These are phyloP conservation scores for Mortierella sp. DNA, from an alignment of 371 early-diverging fungal genomes.

Conservation along the genomic window DNA sequence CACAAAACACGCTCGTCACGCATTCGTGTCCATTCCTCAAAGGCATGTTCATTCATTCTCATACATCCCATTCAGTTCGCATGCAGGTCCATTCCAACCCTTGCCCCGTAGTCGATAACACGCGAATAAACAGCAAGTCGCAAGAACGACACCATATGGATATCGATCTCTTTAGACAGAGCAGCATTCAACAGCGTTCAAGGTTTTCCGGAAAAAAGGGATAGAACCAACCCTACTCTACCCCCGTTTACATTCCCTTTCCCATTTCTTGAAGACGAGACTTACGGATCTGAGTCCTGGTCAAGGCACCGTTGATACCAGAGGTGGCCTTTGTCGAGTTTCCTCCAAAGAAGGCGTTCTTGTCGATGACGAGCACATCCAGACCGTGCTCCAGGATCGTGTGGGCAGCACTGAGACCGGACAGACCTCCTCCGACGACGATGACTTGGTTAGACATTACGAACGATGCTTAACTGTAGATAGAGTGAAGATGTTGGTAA, in stretches of 20 bases:
- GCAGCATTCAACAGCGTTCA: no score
- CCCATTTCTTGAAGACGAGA: no score
- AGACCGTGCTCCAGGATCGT: slow-evolving; percentile 88
- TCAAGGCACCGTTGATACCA: slow-evolving; percentile 95
- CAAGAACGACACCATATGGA: no score
- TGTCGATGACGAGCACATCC: slow-evolving; percentile 88
- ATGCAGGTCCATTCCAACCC: no score
- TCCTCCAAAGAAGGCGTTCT: slow-evolving; percentile 93
- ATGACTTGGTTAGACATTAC: slow-evolving; percentile 74
- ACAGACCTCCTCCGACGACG: slow-evolving; percentile 93
- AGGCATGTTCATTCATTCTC: no score
- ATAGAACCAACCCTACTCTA: no score
- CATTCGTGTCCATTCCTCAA: background rate
- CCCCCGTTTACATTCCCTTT: no score
- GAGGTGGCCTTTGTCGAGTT: slow-evolving; percentile 97
- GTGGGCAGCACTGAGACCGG: slow-evolving; percentile 91
- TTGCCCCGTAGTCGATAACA: no score
- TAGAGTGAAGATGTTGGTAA: background rate
- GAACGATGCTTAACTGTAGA: background rate
- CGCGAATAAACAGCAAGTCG: no score
- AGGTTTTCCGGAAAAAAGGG: no score
- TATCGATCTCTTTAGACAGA: no score
- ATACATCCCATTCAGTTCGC: no score
- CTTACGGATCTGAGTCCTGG: slow-evolving; percentile 77
- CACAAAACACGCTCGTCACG: slow-evolving; percentile 3